Base-by-base conservation (phyloP, 768 basidiomycete species). In the Ephemerocybe angulata region DNA sequence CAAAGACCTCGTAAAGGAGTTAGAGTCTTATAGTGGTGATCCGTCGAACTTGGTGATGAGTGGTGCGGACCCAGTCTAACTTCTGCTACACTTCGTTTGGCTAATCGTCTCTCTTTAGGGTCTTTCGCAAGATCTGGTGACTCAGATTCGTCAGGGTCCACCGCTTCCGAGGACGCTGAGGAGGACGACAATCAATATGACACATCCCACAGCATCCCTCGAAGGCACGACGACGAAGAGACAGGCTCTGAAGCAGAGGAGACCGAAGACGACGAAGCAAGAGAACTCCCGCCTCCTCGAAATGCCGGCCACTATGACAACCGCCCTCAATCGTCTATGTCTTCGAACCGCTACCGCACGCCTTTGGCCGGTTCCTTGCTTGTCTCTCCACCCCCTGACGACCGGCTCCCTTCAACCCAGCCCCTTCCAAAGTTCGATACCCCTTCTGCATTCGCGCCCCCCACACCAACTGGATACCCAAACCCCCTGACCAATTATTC, bases 331-430 rank as follows among this genome's bases (percentile, higher is more conserved):
- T 93, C 90, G n/a, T 87, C 91, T 17, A 65, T 86, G 46, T 91
- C 91, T 2, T 86, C 88, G 2, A 77, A 84, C 48, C 81, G 85
- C 44, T 92, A 93, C 65, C 88, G 85, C 52, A 92, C 90, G 28
- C 91, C 90, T 6, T 76, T 85, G 64, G 78, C 81, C 13, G 79
- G 82, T 35, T 85, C 87, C 15, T 67, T 82, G 11, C 74, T 81
- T 17, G 72, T 84, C 63, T 82, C 86, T 3, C 76, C 83, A 5
- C 79, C 83, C 24, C 78, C 79, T 38, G 75, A 73, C 8, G 51
- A 60, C 22, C 61, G 69, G 43, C 67, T 88, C 17, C 88, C 88
- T 5, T 70, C 78, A 13, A 76, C 75, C n/a, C 90, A 93, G 65
- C 90, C 90, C 3, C 76, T 82, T 50, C 88, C 89, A 7, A 72